Percentiles rank a stretch among this genome's conserved stretches.
Conservation (phyloP, 768 basidiomycete species). For the Hypsizygus marmoreus region DNA sequence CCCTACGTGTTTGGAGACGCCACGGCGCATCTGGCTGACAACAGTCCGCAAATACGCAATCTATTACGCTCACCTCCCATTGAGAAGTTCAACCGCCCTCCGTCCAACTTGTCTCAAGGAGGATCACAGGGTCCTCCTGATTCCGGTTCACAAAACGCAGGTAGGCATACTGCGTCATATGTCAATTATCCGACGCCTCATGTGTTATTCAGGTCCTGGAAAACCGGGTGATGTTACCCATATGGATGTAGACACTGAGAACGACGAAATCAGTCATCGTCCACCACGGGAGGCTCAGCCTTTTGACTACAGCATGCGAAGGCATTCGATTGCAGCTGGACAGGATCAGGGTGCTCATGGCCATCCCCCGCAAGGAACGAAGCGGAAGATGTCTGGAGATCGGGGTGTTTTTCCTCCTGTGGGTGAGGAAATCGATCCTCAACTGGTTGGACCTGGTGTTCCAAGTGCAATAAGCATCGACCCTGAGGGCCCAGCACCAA, state of each 20-base stretch:
- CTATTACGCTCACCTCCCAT: conserved; percentile 59
- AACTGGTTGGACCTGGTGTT: conserved; percentile 68
- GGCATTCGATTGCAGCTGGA: conserved; percentile 71
- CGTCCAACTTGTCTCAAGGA: conserved; percentile 23
- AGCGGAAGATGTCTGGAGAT: conserved; percentile 84
- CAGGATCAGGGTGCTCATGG: conserved; percentile 45
- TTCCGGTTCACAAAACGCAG: conserved; percentile 6
- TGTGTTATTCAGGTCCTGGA: too few species aligned
- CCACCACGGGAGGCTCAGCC: conserved; percentile 44
- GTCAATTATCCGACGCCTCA: conserved; percentile 27
- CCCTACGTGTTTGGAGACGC: conserved; percentile 76
- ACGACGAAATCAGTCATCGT: conserved; percentile 27
- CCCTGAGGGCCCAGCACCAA: conserved; percentile 68
- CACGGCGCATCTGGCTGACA: conserved; percentile 39
- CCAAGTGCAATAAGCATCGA: conserved; percentile 61
- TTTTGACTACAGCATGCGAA: conserved; percentile 70
- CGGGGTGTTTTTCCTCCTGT: conserved; percentile 50
- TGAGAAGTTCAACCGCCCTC: conserved; percentile 38
- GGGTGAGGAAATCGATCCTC: conserved; percentile 66
- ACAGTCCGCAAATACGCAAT: conserved; percentile 53
- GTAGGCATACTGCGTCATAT: conserved; percentile 11
- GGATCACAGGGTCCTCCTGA: conserved; percentile 26
- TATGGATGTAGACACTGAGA: conserved; percentile 42
- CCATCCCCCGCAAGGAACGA: conserved; percentile 60
- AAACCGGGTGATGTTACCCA: conserved; percentile 25